phyloP scores from a whole-genome alignment of 148 eudicot species.

The Vaccinium macrocarpon region DNA sequence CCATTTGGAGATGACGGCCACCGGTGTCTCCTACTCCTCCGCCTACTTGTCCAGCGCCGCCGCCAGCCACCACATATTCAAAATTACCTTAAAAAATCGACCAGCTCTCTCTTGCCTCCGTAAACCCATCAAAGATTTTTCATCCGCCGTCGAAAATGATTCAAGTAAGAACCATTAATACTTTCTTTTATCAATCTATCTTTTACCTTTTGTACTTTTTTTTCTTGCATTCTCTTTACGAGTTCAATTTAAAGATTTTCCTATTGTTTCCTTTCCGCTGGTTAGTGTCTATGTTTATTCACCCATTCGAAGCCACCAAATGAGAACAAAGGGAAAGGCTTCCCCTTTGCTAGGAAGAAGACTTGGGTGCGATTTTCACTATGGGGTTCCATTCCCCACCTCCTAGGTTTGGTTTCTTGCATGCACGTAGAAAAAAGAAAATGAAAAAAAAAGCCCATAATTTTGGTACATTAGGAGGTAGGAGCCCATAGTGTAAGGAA shows the following conservation, averaged over 20 bases:
- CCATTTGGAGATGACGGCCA: slow-evolving; percentile 33
- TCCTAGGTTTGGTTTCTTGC: too few relatives aligned
- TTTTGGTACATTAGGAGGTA: too few relatives aligned
- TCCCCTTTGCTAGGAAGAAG: too few relatives aligned
- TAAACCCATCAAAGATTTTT: slow-evolving; percentile 13
- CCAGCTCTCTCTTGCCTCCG: slow-evolving; percentile 16
- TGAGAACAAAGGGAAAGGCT: neutral
- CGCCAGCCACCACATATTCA: slow-evolving; percentile 12
- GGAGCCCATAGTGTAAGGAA: too few relatives aligned
- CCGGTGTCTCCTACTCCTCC: slow-evolving; percentile 15
- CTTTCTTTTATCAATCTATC: neutral
- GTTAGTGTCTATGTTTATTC: neutral
- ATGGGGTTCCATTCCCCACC: too few relatives aligned
- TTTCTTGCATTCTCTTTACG: neutral
- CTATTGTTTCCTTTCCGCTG: neutral
- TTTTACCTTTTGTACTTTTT: neutral
- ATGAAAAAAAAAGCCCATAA: too few relatives aligned
- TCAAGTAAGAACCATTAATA: neutral
- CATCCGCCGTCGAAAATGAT: slow-evolving; percentile 9
- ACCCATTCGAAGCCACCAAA: neutral
- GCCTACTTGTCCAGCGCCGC: slow-evolving; percentile 7
- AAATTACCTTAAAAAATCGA: slow-evolving; percentile 30
- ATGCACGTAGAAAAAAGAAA: too few relatives aligned
- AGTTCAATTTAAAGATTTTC: neutral
- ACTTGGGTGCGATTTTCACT: too few relatives aligned